These are phyloP conservation scores for Populus deltoides DNA, from an alignment of 345 rosid species.

Conservation along the genomic window DNA sequence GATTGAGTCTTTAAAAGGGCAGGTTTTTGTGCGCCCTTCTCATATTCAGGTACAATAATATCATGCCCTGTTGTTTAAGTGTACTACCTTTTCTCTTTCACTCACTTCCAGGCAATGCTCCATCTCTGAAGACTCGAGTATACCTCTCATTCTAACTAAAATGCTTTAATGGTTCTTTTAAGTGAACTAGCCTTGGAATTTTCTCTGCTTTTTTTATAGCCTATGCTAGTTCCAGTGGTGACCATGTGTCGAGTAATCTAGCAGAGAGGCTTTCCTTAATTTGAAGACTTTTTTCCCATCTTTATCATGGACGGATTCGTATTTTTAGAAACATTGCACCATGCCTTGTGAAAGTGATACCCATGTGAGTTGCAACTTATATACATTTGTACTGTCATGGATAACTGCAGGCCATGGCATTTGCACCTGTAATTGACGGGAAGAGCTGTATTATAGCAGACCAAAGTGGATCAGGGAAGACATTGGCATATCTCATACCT, in stretches of 20 bases:
- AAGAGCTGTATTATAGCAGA: slow-evolving; percentile 88
- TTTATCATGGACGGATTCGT: not conserved
- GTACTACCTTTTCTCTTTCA: not conserved
- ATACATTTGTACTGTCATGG: slow-evolving; percentile 12
- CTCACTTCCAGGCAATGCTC: not conserved
- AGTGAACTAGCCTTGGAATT: not conserved
- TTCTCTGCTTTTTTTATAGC: not conserved
- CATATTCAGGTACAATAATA: slow-evolving; percentile 63
- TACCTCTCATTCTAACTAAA: not conserved
- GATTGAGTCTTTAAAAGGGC: slow-evolving; percentile 62
- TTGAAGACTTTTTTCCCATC: not conserved
- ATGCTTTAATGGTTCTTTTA: not conserved
- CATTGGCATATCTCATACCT: slow-evolving; percentile 85
- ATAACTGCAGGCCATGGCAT: slow-evolving; percentile 77
- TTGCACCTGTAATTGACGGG: slow-evolving; percentile 63
- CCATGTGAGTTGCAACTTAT: not conserved
- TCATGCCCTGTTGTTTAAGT: not conserved
- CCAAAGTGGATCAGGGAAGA: slow-evolving; percentile 99
- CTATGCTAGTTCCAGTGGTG: not conserved
- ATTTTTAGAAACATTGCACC: not conserved
- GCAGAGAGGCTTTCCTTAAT: not conserved
- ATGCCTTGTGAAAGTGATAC: not conserved
- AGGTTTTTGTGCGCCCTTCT: slow-evolving; percentile 63
- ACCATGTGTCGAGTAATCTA: not conserved
- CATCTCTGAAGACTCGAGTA: not conserved